A percentile compares a stretch with the other conserved stretches of the same genome.
phyloP scores from a whole-genome alignment of 108 stramenopile genomes.

The Pseudonitzschia multistriata region DNA sequence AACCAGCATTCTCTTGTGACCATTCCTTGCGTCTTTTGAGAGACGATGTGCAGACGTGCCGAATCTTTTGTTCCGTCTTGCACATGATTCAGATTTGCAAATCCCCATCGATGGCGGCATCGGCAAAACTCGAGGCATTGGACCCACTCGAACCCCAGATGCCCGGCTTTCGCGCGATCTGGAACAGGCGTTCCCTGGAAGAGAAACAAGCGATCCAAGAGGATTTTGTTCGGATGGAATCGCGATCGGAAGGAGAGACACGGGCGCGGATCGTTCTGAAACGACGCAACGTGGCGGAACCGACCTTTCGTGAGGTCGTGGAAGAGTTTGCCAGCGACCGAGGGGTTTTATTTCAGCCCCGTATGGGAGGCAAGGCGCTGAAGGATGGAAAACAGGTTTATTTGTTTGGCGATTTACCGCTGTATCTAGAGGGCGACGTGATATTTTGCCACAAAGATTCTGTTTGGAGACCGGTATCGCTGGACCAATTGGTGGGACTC shows the following conservation, averaged over 20 bases:
- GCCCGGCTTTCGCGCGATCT: conserved; percentile 46
- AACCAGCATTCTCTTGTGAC: background rate
- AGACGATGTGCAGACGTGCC: conserved; percentile 58
- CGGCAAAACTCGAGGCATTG: conserved; percentile 25
- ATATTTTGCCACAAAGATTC: conserved; percentile 44
- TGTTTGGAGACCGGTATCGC: conserved; percentile 60
- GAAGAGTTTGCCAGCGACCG: conserved; percentile 69
- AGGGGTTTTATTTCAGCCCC: conserved; percentile 64
- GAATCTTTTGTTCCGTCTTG: conserved; percentile 63
- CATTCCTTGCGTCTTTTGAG: conserved; percentile 31
- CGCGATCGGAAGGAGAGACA: conserved; percentile 38
- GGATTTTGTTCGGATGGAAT: conserved; percentile 27
- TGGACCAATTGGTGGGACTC: conserved; percentile 46
- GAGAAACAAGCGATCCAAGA: conserved; percentile 24
- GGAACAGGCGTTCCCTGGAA: conserved; percentile 50
- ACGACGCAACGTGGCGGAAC: conserved; percentile 21
- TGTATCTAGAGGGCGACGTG: conserved; percentile 77
- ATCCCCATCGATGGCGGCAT: background rate
- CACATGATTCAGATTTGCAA: conserved; percentile 56
- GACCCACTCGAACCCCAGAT: conserved; percentile 38
- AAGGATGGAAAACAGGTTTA: conserved; percentile 79
- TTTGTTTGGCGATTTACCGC: conserved; percentile 65
- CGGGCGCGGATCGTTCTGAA: conserved; percentile 29
- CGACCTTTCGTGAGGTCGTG: conserved; percentile 63
- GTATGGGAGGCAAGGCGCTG: conserved; percentile 51